Conservation (phyloP, 1,284 basidiomycete species). For the Cystobasidium slooffiae region DNA sequence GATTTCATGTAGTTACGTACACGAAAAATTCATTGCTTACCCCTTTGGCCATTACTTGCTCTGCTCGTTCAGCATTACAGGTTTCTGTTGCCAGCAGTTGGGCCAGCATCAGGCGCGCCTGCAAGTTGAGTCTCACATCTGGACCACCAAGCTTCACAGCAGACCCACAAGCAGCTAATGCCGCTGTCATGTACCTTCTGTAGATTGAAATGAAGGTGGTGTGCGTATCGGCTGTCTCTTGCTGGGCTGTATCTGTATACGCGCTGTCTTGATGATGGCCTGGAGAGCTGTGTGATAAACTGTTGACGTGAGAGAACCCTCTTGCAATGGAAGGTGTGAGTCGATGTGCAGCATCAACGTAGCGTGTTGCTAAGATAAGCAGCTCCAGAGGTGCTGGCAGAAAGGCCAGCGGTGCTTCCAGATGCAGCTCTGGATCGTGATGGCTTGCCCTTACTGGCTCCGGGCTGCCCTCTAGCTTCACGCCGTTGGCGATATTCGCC, state of each 20-base stretch:
- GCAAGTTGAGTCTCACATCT: constrained; percentile 15
- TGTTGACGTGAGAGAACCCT: neutral
- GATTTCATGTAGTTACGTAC: neutral
- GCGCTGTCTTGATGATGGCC: no score
- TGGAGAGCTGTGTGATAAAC: no score
- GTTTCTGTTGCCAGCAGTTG: constrained; percentile 36
- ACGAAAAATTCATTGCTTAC: neutral
- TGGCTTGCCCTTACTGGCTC: neutral
- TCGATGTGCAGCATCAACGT: constrained; percentile 23
- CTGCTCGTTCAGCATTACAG: constrained; percentile 8
- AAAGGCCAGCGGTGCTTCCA: neutral
- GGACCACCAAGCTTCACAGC: constrained; percentile 7
- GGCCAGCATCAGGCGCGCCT: constrained; percentile 34
- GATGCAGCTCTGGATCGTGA: no score
- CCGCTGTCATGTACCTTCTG: constrained; percentile 31
- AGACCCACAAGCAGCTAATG: constrained; percentile 17
- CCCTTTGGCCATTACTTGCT: constrained; percentile 21
- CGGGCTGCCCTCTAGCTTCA: constrained; percentile 1
- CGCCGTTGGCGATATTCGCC: neutral
- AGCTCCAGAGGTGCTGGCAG: constrained; percentile 30
- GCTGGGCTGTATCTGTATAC: no score
- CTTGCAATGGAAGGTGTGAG: constrained; percentile 10
- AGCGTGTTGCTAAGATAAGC: constrained; percentile 27
- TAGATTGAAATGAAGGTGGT: constrained; percentile 17
- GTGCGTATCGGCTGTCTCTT: neutral